Conservation (phyloP, 2,329 filamentous ascomycete species). For the Exophiala sideris region DNA sequence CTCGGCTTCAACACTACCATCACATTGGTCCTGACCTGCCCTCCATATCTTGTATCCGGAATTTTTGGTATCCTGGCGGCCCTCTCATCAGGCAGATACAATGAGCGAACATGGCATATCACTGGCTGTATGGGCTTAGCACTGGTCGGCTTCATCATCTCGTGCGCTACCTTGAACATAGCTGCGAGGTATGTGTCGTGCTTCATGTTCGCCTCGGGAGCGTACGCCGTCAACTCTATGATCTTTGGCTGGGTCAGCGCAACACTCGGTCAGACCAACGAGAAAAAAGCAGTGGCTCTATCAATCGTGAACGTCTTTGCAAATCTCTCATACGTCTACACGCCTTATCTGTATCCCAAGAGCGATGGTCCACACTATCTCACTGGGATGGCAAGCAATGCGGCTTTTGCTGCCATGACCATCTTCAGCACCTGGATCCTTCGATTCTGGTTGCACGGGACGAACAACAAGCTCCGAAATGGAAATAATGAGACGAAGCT, state of each 20-base stretch:
- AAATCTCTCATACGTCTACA: slow-evolving; percentile 69
- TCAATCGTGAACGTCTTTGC: slow-evolving; percentile 55
- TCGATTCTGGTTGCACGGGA: slow-evolving; percentile 1
- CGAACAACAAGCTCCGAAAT: slow-evolving; percentile 6
- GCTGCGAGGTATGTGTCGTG: slow-evolving; percentile 32
- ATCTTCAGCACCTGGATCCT: slow-evolving; percentile 2
- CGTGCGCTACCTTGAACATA: slow-evolving; percentile 45
- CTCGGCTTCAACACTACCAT: slow-evolving; percentile 48
- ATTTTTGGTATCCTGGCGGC: slow-evolving; percentile 11
- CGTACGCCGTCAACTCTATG: slow-evolving; percentile 38
- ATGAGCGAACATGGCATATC: slow-evolving; percentile 67
- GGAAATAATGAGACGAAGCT: not conserved
- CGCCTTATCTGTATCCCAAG: slow-evolving; percentile 61
- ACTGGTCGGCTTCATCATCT: slow-evolving; percentile 38
- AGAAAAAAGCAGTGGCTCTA: slow-evolving; percentile 43
- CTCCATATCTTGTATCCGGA: slow-evolving; percentile 33
- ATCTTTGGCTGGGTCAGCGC: slow-evolving; percentile 43
- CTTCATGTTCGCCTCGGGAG: slow-evolving; percentile 33
- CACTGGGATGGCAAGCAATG: not conserved
- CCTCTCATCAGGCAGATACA: slow-evolving; percentile 31
- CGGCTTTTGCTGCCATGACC: not conserved
- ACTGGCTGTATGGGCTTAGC: slow-evolving; percentile 59
- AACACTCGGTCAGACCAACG: slow-evolving; percentile 56
- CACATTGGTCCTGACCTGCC: slow-evolving; percentile 49
- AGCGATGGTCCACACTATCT: slow-evolving; percentile 37